These are phyloP conservation scores for Bruguiera hainesii DNA, from an alignment of 441 rosid species.

Conservation along the genomic window DNA sequence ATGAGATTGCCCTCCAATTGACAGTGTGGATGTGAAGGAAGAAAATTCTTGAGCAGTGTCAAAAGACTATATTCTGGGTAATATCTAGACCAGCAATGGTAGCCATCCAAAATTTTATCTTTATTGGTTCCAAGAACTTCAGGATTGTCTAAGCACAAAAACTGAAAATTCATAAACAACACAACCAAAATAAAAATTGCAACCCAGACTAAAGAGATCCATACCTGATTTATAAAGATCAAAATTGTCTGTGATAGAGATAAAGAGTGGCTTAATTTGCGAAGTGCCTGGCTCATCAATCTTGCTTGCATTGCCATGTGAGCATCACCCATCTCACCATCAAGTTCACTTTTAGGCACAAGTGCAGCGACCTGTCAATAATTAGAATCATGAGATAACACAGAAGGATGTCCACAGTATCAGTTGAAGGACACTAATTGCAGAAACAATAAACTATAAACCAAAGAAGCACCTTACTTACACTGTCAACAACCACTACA, in stretches of 20 bases:
- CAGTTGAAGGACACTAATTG: neutral
- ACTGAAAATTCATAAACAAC: neutral
- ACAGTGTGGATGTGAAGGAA: neutral
- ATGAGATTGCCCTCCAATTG: neutral
- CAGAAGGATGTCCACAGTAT: neutral
- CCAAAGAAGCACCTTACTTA: conserved; percentile 42
- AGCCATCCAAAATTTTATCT: neutral
- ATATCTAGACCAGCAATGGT: neutral
- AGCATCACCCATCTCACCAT: conserved; percentile 99
- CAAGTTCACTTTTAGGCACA: conserved; percentile 97
- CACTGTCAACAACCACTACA: conserved; percentile 95
- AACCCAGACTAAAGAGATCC: neutral
- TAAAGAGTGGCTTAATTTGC: conserved; percentile 91
- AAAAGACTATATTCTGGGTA: no score
- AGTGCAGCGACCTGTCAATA: conserved; percentile 85
- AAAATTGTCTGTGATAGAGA: conserved; percentile 76
- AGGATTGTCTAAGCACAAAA: neutral
- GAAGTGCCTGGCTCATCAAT: conserved; percentile 97
- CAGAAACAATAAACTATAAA: conserved; percentile 7
- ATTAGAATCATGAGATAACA: neutral
- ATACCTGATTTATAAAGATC: conserved; percentile 88
- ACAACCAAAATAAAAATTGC: neutral
- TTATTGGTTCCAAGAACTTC: neutral
- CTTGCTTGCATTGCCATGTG: conserved; percentile 99
- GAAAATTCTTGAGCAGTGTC: neutral